Evolutionary conservation across 1,284 basidiomycete genomes (phyloP).

Genomic region (Microbotryum lychnidis-dioicae): DNA sequence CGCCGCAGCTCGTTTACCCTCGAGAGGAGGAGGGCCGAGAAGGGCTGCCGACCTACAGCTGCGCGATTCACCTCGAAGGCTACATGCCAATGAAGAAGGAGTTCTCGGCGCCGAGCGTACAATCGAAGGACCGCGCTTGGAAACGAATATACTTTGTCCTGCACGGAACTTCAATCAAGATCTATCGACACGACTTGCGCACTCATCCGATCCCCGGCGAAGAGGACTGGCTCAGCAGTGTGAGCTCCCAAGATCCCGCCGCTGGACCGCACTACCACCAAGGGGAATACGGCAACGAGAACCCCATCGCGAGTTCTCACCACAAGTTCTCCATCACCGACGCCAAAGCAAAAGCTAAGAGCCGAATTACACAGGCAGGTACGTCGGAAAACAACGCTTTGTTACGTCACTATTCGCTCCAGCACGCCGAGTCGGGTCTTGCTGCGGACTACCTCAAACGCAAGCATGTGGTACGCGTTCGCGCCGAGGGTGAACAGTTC

Average conservation of each 20-base stretch:
- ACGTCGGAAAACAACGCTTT: conserved; percentile 37
- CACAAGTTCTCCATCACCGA: conserved; percentile 19
- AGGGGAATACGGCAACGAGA: conserved; percentile 34
- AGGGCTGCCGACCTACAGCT: conserved; percentile 65
- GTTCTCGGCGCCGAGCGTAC: conserved; percentile 72
- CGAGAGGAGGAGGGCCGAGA: conserved; percentile 70
- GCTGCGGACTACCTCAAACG: conserved; percentile 93
- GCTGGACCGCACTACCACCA: conserved; percentile 36
- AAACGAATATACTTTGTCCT: conserved; percentile 77
- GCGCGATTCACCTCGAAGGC: conserved; percentile 75
- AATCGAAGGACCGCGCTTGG: conserved; percentile 87
- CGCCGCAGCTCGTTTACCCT: conserved; percentile 34
- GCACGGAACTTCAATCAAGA: conserved; percentile 78
- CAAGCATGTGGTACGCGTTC: conserved; percentile 85
- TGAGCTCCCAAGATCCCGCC: conserved; percentile 14
- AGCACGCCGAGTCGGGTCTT: conserved; percentile 74
- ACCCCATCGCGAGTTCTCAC: neutral
- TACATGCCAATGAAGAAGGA: conserved; percentile 91
- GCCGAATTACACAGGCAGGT: conserved; percentile 21
- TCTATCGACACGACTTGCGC: conserved; percentile 62
- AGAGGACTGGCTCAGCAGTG: conserved; percentile 18
- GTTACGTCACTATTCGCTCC: conserved; percentile 65
- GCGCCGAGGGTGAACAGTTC: conserved; percentile 94
- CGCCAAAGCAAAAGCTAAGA: conserved; percentile 25
- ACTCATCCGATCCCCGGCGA: conserved; percentile 41